Percentiles rank a stretch among this genome's conserved stretches.
Conservation (phyloP, 371 early-diverging fungal genomes). For the Apophysomyces sp. region DNA sequence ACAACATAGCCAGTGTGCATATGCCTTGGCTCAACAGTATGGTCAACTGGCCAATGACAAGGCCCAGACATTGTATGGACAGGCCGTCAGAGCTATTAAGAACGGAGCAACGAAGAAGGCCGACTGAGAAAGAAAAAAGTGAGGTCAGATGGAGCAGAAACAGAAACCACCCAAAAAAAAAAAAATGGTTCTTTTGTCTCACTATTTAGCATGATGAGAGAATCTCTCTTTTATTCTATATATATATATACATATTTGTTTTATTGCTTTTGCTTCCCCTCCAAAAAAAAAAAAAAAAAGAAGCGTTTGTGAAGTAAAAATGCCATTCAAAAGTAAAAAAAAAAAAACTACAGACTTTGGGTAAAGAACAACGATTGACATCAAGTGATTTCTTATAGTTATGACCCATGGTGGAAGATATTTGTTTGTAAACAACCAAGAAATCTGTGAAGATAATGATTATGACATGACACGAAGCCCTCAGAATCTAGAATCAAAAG, state of each 20-base stretch:
- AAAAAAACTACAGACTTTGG: neutral
- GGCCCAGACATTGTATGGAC: slow-evolving; percentile 25
- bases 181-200: neutral
- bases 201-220: neutral
- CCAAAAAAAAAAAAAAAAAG: neutral
- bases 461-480: slow-evolving; percentile 15
- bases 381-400: slow-evolving; percentile 7
- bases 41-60: slow-evolving; percentile 30
- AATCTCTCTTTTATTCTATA: too few relatives aligned
- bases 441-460: slow-evolving; percentile 12
- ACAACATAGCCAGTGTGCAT: slow-evolving; percentile 31
- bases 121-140: slow-evolving; percentile 2
- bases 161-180: neutral
- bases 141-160: neutral
- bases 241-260: too few relatives aligned
- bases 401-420: slow-evolving; percentile 23
- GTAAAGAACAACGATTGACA: neutral
- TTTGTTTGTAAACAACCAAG: slow-evolving; percentile 14
- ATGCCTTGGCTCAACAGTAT: slow-evolving; percentile 27
- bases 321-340: slow-evolving; percentile 17
- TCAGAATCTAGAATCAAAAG: slow-evolving; percentile 8
- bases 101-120: slow-evolving; percentile 8
- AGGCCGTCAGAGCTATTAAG: slow-evolving; percentile 18
- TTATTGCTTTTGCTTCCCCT: too few relatives aligned
- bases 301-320: neutral